Evolutionary conservation across 2,329 filamentous ascomycete genomes (phyloP).

Genomic region (Cercospora zeina): DNA sequence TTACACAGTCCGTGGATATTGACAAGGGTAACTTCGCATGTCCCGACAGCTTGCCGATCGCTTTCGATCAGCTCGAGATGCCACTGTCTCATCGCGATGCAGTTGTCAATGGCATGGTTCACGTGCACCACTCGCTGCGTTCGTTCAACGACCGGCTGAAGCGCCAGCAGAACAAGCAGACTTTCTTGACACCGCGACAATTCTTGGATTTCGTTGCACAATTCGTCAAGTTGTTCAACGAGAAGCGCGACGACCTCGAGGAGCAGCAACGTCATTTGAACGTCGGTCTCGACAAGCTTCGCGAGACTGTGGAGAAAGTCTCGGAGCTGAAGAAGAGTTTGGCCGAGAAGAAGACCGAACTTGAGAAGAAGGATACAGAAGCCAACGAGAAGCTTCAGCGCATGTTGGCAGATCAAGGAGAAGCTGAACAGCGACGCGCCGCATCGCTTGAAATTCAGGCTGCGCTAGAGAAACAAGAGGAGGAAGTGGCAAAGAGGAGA

Average conservation of each 20-base stretch:
- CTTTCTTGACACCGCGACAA: constrained; percentile 92
- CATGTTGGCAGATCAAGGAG: constrained; percentile 93
- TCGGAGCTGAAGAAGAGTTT: constrained; percentile 86
- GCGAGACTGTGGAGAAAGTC: constrained; percentile 96
- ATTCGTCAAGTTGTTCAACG: constrained; percentile 94
- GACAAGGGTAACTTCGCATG: constrained; percentile 82
- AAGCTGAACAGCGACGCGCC: constrained; percentile 87
- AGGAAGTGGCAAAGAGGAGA: constrained; percentile 77
- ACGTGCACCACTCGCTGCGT: constrained; percentile 93
- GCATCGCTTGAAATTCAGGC: constrained; percentile 86
- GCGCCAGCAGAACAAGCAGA: constrained; percentile 88
- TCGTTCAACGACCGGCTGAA: constrained; percentile 83
- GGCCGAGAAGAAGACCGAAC: constrained; percentile 88
- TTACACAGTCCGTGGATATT: constrained; percentile 94
- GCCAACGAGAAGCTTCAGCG: constrained; percentile 96
- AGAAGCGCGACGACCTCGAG: constrained; percentile 97
- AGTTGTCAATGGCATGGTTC: constrained; percentile 97
- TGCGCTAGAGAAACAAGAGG: constrained; percentile 83
- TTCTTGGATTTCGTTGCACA: constrained; percentile 98
- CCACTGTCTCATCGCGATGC: constrained; percentile 89
- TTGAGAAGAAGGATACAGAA: constrained; percentile 91
- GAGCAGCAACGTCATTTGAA: constrained; percentile 98
- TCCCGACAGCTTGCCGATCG: constrained; percentile 88
- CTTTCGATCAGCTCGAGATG: constrained; percentile 79
- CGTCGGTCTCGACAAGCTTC: constrained; percentile 93